Base-by-base conservation (phyloP, 2,329 filamentous ascomycete genomes). In the Raffaelea arxii region DNA sequence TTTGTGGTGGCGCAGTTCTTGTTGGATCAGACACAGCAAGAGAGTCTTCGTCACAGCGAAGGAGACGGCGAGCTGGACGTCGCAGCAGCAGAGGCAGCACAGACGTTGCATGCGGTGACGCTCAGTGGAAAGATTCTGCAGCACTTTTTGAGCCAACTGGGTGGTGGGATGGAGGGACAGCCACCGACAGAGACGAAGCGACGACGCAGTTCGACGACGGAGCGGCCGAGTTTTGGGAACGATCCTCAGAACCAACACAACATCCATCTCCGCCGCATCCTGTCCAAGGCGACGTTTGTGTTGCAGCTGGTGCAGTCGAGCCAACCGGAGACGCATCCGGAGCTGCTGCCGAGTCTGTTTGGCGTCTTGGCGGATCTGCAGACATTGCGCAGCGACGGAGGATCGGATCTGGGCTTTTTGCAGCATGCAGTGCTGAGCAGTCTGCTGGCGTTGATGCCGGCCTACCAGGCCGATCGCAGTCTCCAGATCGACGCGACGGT, bases 371-470 rank as follows among this genome's bases (percentile, higher is more conserved):
- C 84, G 5, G 86, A 94, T 58, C 74, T 98, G 22, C 89, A 94
- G 56, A 84, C 88, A 50, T 85, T 92, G 61, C 84, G 86, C 60
- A 77, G 80, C 23, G 78, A 91, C 48, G 80, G 90, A 23, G 82
- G 86, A 37, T 91, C 89, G 1, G 90, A 94, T 59, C 75, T 96
- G 51, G 87, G 89, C 16, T 97, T 97, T 65, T 71, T 97, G 37
- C 85, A 97, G 61, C 87, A 85, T 53, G 68, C 97, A 44, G 81
- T 92, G 7, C 74, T 98, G 35, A 79, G 84, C 53, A 89, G 86
- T 55, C 72, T 98, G 27, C 71, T 91, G 43, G 80, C 84, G 37
- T 94, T 97, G 65, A 80, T 97, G 54, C 84, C 88, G 49, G 79
- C 80, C 1, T 82, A 86, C 57, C 86, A 85, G 64, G 63, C 66